Evolutionary conservation across 2,329 filamentous ascomycete species (phyloP).

Genomic region (Arthrobotrys musiformis): DNA sequence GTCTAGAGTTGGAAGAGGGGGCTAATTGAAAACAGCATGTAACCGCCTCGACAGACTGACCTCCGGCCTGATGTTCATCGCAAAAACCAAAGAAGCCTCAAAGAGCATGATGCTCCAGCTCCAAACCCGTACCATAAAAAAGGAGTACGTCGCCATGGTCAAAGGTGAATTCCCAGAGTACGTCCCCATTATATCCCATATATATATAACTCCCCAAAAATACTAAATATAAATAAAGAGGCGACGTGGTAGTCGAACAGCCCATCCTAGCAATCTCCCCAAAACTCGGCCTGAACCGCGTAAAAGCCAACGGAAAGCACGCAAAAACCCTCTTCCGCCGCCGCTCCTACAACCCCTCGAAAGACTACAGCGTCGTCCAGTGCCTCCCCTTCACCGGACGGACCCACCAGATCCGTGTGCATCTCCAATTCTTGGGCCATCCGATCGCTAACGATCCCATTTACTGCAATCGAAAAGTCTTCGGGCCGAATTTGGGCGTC

Average conservation of each 20-base stretch:
- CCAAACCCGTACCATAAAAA: slow-evolving; percentile 81
- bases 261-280: slow-evolving; percentile 94
- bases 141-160: slow-evolving; percentile 94
- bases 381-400: slow-evolving; percentile 92
- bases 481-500: slow-evolving; percentile 80
- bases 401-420: slow-evolving; percentile 94
- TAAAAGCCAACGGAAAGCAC: slow-evolving; percentile 90
- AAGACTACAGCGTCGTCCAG: slow-evolving; percentile 92
- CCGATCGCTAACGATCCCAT: slow-evolving; percentile 98
- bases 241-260: slow-evolving; percentile 89
- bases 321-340: slow-evolving; percentile 91
- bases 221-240: slow-evolving; percentile 61
- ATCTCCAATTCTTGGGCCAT: slow-evolving; percentile 92
- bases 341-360: slow-evolving; percentile 86
- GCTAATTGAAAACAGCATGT: slow-evolving; percentile 71
- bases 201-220: not conserved
- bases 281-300: slow-evolving; percentile 91
- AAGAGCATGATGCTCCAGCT: slow-evolving; percentile 81
- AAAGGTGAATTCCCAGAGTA: slow-evolving; percentile 86
- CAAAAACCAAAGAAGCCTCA: slow-evolving; percentile 83
- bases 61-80: slow-evolving; percentile 97
- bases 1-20: not conserved
- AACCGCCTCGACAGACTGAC: slow-evolving; percentile 94
- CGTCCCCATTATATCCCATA: not conserved
- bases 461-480: slow-evolving; percentile 93